Conservation (phyloP, 768 basidiomycete species). For the Serendipita vermifera region DNA sequence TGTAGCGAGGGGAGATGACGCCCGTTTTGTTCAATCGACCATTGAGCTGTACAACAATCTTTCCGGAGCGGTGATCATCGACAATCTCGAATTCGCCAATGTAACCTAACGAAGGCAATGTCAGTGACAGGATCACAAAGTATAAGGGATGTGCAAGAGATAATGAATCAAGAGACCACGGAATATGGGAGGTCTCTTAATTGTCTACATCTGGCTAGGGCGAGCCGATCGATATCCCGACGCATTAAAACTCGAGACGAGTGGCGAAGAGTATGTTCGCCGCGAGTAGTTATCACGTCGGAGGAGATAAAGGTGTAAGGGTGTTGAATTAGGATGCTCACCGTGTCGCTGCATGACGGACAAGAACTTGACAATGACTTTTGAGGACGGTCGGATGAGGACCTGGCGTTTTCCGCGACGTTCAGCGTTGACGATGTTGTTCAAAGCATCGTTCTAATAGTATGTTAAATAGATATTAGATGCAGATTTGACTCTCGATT, state of each 20-base stretch:
- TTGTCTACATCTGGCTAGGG: slow-evolving; percentile 15
- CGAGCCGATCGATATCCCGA: slow-evolving; percentile 50
- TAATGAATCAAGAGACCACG: slow-evolving; percentile 7
- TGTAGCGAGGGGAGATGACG: slow-evolving; percentile 98
- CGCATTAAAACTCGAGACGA: slow-evolving; percentile 72
- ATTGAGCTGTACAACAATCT: slow-evolving; percentile 96
- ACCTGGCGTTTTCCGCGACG: slow-evolving; percentile 99
- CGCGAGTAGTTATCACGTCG: slow-evolving; percentile 79
- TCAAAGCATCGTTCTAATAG: slow-evolving; percentile 31
- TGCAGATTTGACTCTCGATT: slow-evolving; percentile 25
- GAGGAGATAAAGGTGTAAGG: slow-evolving; percentile 23
- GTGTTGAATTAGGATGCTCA: slow-evolving; percentile 29
- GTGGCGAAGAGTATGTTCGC: slow-evolving; percentile 43
- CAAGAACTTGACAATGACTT: slow-evolving; percentile 96
- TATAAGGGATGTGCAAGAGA: slow-evolving; percentile 10
- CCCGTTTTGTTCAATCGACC: slow-evolving; percentile 99
- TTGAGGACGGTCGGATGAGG: slow-evolving; percentile 90
- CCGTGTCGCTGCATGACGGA: slow-evolving; percentile 99
- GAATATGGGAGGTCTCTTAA: not conserved
- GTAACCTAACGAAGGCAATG: slow-evolving; percentile 50
- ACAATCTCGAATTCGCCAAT: slow-evolving; percentile 98
- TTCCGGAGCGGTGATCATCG: slow-evolving; percentile 96
- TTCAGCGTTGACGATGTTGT: slow-evolving; percentile 99
- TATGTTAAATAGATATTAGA: not conserved
- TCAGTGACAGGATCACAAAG: slow-evolving; percentile 19